Percentiles rank a stretch among this genome's conserved stretches.
These are phyloP conservation scores for Mortierella sp. DNA, from an alignment of 371 early-diverging fungal genomes.

Conservation along the genomic window DNA sequence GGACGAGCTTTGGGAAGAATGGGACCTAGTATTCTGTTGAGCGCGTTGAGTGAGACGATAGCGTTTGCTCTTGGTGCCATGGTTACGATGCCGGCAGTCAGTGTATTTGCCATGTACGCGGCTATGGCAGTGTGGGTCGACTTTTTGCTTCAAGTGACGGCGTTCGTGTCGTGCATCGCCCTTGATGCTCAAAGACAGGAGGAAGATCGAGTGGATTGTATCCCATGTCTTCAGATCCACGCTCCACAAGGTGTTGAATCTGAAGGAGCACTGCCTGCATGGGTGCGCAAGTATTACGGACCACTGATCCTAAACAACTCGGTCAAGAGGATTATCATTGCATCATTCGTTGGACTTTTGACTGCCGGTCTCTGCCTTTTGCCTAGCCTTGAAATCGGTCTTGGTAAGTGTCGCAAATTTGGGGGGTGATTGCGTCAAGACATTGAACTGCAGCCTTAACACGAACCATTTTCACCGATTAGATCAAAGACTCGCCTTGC, in stretches of 20 bases:
- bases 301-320: conserved; percentile 62
- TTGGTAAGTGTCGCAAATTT: conserved; percentile 45
- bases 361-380: conserved; percentile 59
- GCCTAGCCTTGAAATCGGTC: conserved; percentile 66
- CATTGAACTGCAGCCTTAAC: neutral
- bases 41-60: conserved; percentile 75
- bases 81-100: conserved; percentile 84
- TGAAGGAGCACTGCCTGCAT: conserved; percentile 63
- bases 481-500: conserved; percentile 79
- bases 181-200: conserved; percentile 72
- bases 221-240: conserved; percentile 69
- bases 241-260: conserved; percentile 63
- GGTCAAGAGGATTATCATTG: conserved; percentile 61
- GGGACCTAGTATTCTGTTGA: conserved; percentile 79
- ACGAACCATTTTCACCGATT: too few species aligned
- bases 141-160: conserved; percentile 79
- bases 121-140: conserved; percentile 79
- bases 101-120: conserved; percentile 79
- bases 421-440: neutral
- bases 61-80: conserved; percentile 78
- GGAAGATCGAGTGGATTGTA: conserved; percentile 71
- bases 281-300: conserved; percentile 67
- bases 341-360: conserved; percentile 68
- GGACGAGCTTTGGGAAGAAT: conserved; percentile 71
- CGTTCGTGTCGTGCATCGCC: conserved; percentile 74